Evolutionary conservation across 2,329 filamentous ascomycete species (phyloP).

Genomic region (Sporothrix schenckii): DNA sequence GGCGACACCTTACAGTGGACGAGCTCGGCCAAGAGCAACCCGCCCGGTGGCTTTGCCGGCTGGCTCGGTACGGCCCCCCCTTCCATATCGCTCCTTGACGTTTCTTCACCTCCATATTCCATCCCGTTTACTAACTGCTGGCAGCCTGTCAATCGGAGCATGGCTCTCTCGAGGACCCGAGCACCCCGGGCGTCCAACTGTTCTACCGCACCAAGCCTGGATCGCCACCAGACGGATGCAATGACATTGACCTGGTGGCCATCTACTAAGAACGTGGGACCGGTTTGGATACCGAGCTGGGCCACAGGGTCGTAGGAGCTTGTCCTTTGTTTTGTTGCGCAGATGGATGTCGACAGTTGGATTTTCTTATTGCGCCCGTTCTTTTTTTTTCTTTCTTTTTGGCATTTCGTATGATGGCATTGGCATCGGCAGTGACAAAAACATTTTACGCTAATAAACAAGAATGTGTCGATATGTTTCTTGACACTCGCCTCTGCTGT

Average conservation of each 20-base stretch:
- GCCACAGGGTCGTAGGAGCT: not conserved
- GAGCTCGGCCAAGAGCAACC: not conserved
- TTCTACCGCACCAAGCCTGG: slow-evolving; percentile 28
- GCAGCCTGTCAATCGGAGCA: slow-evolving; percentile 13
- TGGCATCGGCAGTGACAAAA: not conserved
- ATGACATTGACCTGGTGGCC: slow-evolving; percentile 29
- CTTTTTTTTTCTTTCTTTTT: not conserved
- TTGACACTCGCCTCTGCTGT: no score
- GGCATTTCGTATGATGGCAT: not conserved
- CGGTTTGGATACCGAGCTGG: not conserved
- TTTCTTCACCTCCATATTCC: no score
- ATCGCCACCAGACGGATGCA: slow-evolving; percentile 9
- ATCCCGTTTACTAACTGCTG: not conserved
- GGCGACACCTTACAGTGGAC: slow-evolving; percentile 30
- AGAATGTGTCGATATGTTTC: not conserved
- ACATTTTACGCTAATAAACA: not conserved
- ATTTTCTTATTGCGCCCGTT: not conserved
- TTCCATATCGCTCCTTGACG: not conserved
- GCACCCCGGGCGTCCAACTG: slow-evolving; percentile 24
- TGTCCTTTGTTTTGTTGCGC: not conserved
- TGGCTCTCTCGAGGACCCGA: not conserved
- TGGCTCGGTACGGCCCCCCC: slow-evolving; percentile 29
- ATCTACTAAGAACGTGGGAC: not conserved
- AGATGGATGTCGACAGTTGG: not conserved
- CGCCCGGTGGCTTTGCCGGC: slow-evolving; percentile 25